Base-by-base conservation (phyloP, 192 early-diverging fungal species). In the Globomyces pollinis-pini region DNA sequence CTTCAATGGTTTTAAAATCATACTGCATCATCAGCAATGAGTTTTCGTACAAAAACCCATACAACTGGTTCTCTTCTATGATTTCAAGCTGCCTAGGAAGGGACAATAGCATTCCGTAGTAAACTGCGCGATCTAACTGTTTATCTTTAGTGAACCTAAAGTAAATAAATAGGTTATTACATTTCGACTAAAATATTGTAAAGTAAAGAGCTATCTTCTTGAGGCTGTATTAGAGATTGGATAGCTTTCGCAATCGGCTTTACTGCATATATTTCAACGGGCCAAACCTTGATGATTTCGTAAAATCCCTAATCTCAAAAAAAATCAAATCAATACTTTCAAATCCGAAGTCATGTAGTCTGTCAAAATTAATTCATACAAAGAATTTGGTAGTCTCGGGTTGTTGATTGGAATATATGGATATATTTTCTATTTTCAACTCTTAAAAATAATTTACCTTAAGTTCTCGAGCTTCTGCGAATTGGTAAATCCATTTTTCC, bases 401-500 rank as follows among this genome's bases (percentile, higher is more conserved):
- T 83, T 68, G 11, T 70, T 64, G 8, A 79, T 80, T 9, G 96
- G 96, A 34, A 99, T 87, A 69, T 72, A 78, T 35, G 75, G 50
- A 95, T 86, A 15, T 66, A 79, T 71, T 85, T 65, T 9, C 12
- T 3, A 11, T 93, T 76, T 9, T 83, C 67, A 34, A 80, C n/a
- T n/a, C n/a, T n/a, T n/a, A n/a, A n/a, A n/a, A n/a, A n/a, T n/a
- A n/a, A n/a, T n/a, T n/a, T n/a, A 15, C 23, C 11, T 4, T 26
- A 12, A 47, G 23, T 26, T 47, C 23, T 26, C 44, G 23, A 0
- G 44, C 71, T 31, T 92, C 86, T 9, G 86, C 83, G 74, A 98
- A 97, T n/a, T 68, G 78, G 65, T 86, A 89, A 2, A 98, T 74
- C 94, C 92, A 95, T 20, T 81, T 62, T 60, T 97, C 93, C 96